Evolutionary conservation across 768 basidiomycete genomes (phyloP), one percentile per base, ranked within the genome.

Genomic region (Scleroderma bovista): DNA sequence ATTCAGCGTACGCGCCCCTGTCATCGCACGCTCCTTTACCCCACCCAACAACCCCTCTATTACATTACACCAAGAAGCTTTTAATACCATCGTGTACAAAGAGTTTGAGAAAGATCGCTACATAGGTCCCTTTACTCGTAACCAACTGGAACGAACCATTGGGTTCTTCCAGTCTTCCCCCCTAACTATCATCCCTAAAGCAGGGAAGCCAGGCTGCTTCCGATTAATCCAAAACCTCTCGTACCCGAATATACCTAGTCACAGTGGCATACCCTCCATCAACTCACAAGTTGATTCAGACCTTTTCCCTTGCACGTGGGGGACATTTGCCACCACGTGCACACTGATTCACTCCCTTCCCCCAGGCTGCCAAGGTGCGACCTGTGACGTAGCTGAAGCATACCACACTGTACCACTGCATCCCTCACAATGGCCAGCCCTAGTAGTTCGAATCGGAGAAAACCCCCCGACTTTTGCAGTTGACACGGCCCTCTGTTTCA

Each of bases 401-500:
- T 36, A 36, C 34, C 8, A 13, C 8, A 69, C 61, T 0, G 54
- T 74, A 0, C 70, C 69, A 0, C 36, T 70, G 0, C 55, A 60
- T 9, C 60, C 52, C 0, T 55, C 55, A 0, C 74, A 75, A 34
- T 76, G 71, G 72, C 70, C 70, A 1, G 69, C 62, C 0, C 26
- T 63, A 0, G 66, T 73, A 0, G 55, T 75, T 0, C 49, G 59
- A 0, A 45, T 71, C 0, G 31, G 40, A 1, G 42, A 53, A 15
- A 13, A 36, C 34, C 34, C 34, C 6, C 34, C 34, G 6, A 17
- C 2, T 1, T 36, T 68, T 24, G 56, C 54, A 2, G 48, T 70
- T 22, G 59, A 71, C 42, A 69, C 46, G 15, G 23, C 47, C 0
- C 58, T 62, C 7, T 51, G 55, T 3, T 72, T 73, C n/a, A 58